phyloP scores from a whole-genome alignment of 2,329 filamentous ascomycete species.

The Dryadomyces quercus-mongolicae region DNA sequence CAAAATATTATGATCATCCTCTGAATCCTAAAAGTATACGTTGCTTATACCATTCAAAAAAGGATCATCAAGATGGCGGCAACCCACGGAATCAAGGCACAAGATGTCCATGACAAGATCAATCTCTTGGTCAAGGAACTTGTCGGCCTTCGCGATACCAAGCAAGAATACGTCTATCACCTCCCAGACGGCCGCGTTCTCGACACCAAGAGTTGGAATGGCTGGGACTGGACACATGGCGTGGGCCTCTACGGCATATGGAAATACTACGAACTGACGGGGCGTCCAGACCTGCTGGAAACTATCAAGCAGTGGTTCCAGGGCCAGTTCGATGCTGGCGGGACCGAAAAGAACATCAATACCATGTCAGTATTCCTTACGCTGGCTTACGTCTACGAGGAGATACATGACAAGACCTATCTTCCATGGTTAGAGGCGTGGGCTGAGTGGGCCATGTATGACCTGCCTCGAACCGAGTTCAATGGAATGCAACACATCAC shows the following conservation, averaged over 20 bases:
- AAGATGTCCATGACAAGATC: conserved; percentile 42
- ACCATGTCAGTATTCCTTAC: conserved; percentile 72
- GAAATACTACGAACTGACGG: conserved; percentile 68
- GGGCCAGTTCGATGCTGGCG: conserved; percentile 53
- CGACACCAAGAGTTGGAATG: conserved; percentile 74
- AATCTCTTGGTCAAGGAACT: conserved; percentile 59
- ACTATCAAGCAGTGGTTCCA: conserved; percentile 66
- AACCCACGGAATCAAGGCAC: conserved; percentile 31
- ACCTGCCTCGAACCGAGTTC: conserved; percentile 57
- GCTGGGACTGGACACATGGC: conserved; percentile 76
- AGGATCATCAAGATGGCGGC: conserved; percentile 28
- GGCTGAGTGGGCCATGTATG: conserved; percentile 75
- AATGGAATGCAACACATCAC: conserved; percentile 68
- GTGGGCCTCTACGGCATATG: conserved; percentile 71
- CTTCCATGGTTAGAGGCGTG: conserved; percentile 68
- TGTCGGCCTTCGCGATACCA: conserved; percentile 64
- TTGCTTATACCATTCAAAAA: too few species aligned
- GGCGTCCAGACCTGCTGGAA: conserved; percentile 43
- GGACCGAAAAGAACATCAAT: conserved; percentile 77
- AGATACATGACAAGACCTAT: conserved; percentile 55
- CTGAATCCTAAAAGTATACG: too few species aligned
- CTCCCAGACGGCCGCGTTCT: conserved; percentile 64
- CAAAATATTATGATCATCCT: too few species aligned
- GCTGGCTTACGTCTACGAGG: conserved; percentile 66
- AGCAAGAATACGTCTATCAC: conserved; percentile 60